A percentile compares a stretch with the other conserved stretches of the same genome.
These are phyloP conservation scores for Pseudomassariella vexata DNA, from an alignment of 2,329 filamentous ascomycete genomes.

Conservation along the genomic window DNA sequence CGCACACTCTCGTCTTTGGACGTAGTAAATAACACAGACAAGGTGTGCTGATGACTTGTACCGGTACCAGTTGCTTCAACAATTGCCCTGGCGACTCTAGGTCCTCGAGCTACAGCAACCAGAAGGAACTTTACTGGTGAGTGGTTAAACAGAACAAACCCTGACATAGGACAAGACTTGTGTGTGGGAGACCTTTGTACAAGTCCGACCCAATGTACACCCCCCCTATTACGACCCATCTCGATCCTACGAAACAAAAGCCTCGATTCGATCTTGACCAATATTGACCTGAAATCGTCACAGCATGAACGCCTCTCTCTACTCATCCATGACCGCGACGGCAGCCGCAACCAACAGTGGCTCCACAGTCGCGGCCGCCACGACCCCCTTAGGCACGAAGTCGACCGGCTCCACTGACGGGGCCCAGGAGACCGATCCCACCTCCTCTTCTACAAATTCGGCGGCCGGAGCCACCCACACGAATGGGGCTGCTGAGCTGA, in stretches of 20 bases:
- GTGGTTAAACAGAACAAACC: too few species aligned
- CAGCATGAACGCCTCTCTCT: constrained; percentile 22
- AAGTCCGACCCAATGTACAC: too few species aligned
- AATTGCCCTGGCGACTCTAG: constrained; percentile 50
- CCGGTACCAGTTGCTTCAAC: constrained; percentile 59
- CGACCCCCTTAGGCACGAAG: constrained; percentile 5
- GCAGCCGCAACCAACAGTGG: constrained; percentile 7
- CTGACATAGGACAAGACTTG: too few species aligned
- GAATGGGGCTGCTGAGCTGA: constrained; percentile 8
- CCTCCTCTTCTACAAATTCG: constrained; percentile 1
- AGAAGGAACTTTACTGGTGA: constrained; percentile 23
- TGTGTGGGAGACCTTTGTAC: too few species aligned
- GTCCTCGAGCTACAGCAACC: constrained; percentile 12
- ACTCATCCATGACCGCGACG: constrained; percentile 14
- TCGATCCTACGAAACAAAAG: too few species aligned
- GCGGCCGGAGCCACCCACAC: constrained; percentile 1
- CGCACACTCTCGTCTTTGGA: constrained; percentile 15
- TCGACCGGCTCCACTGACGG: constrained; percentile 1
- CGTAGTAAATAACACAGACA: too few species aligned
- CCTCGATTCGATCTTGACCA: too few species aligned
- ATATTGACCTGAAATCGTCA: too few species aligned
- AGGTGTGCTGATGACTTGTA: too few species aligned
- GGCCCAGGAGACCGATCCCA: not conserved
- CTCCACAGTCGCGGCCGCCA: constrained; percentile 1
- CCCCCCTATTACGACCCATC: too few species aligned